Evolutionary conservation across 2,329 filamentous ascomycete species (phyloP).

Genomic region (Ceratocystis variospora): DNA sequence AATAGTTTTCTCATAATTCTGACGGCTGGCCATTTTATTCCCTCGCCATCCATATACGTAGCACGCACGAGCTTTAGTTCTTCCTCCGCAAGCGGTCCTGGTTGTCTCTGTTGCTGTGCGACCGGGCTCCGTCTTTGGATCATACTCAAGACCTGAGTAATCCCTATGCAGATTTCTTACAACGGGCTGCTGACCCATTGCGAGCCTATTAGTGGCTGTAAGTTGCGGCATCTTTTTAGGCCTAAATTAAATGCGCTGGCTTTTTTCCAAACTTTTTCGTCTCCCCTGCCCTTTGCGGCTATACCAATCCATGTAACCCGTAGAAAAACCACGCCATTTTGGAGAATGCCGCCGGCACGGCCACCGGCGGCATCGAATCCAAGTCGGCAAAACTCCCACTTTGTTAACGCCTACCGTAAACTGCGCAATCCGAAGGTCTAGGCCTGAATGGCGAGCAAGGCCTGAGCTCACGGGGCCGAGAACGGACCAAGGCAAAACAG

Average conservation of each 20-base stretch:
- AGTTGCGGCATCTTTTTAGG: too few species aligned
- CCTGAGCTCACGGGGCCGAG: background rate
- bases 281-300: background rate
- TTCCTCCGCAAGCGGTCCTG: background rate
- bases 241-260: background rate
- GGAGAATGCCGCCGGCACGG: conserved; percentile 12
- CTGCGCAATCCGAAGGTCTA: background rate
- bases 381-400: background rate
- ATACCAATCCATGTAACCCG: background rate
- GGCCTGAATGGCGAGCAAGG: background rate
- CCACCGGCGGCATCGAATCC: background rate
- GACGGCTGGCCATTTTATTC: background rate
- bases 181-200: background rate
- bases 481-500: background rate
- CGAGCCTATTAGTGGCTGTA: background rate
- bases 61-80: background rate
- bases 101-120: background rate
- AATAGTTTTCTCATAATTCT: background rate
- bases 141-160: background rate
- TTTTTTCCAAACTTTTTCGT: background rate
- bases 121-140: background rate
- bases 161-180: background rate
- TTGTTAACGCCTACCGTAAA: background rate
- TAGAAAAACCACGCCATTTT: conserved; percentile 5
- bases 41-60: background rate